phyloP scores from a whole-genome alignment of 192 early-diverging fungal species.

The Backusella sp. region DNA sequence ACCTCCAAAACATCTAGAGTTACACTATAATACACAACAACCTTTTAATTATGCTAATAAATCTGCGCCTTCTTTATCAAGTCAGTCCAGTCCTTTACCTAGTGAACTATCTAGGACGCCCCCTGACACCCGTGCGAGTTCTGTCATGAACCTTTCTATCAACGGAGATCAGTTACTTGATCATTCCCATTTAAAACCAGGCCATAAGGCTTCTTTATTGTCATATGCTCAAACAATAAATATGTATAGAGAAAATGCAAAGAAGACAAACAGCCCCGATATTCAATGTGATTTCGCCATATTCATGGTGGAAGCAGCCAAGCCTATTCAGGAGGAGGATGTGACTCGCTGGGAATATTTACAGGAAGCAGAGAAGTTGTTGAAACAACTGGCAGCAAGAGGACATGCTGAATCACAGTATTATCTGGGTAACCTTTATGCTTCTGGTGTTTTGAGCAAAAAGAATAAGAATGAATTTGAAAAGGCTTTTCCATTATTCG shows the following conservation, averaged over 20 bases:
- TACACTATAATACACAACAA: constrained; percentile 6
- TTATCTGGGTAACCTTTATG: constrained; percentile 66
- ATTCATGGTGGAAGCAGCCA: constrained; percentile 61
- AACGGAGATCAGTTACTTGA: constrained; percentile 39
- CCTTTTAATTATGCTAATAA: constrained; percentile 4
- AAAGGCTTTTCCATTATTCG: constrained; percentile 67
- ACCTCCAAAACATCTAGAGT: constrained; percentile 11
- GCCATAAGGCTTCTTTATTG: constrained; percentile 53
- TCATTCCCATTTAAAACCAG: constrained; percentile 61
- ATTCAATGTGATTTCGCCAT: constrained; percentile 70
- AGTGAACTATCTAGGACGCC: constrained; percentile 13
- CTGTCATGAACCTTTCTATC: constrained; percentile 28
- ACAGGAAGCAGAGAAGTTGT: constrained; percentile 64
- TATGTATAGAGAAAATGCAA: constrained; percentile 64
- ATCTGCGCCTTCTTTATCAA: constrained; percentile 18
- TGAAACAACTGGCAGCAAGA: constrained; percentile 55
- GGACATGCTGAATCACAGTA: constrained; percentile 70
- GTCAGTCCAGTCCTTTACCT: constrained; percentile 14
- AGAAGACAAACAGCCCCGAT: constrained; percentile 59
- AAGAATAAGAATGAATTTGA: constrained; percentile 67
- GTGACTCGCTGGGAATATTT: constrained; percentile 49
- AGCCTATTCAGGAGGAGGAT: constrained; percentile 44
- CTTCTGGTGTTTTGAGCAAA: constrained; percentile 59
- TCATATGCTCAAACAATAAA: constrained; percentile 57
- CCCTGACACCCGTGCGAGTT: constrained; percentile 29